These are phyloP conservation scores for Lichtheimia hyalospora DNA, from an alignment of 371 early-diverging fungal species.

Conservation along the genomic window DNA sequence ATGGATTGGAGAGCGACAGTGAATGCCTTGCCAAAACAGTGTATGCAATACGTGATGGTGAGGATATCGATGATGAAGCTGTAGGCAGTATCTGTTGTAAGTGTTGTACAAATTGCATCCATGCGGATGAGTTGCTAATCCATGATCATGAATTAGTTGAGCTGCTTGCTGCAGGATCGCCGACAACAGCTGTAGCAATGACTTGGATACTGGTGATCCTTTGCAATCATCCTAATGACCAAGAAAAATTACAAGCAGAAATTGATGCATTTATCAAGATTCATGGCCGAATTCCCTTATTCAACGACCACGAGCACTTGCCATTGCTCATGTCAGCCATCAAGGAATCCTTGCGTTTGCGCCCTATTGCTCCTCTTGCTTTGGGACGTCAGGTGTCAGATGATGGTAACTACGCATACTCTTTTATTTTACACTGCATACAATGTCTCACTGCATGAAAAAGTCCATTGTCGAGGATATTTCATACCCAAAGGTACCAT, in stretches of 20 bases:
- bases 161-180: slow-evolving; percentile 14
- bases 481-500: slow-evolving; percentile 12
- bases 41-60: background rate
- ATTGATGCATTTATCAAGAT: slow-evolving; percentile 15
- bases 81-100: background rate
- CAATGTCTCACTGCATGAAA: background rate
- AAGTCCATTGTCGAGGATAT: slow-evolving; percentile 10
- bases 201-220: slow-evolving; percentile 14
- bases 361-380: slow-evolving; percentile 7
- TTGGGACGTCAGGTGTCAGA: slow-evolving; percentile 10
- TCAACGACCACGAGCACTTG: slow-evolving; percentile 9
- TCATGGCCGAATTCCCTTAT: slow-evolving; percentile 14
- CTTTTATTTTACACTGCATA: background rate
- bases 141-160: slow-evolving; percentile 3
- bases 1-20: background rate
- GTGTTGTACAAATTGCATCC: background rate
- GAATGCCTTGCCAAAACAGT: background rate
- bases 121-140: background rate
- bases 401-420: slow-evolving; percentile 8
- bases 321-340: slow-evolving; percentile 14
- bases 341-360: slow-evolving; percentile 19
- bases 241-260: slow-evolving; percentile 12
- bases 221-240: slow-evolving; percentile 14
- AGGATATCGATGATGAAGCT: background rate
- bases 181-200: slow-evolving; percentile 12